Percentiles rank a stretch among this genome's conserved stretches.
phyloP scores from a whole-genome alignment of 2,329 filamentous ascomycete genomes.

The Onygenales sp. region DNA sequence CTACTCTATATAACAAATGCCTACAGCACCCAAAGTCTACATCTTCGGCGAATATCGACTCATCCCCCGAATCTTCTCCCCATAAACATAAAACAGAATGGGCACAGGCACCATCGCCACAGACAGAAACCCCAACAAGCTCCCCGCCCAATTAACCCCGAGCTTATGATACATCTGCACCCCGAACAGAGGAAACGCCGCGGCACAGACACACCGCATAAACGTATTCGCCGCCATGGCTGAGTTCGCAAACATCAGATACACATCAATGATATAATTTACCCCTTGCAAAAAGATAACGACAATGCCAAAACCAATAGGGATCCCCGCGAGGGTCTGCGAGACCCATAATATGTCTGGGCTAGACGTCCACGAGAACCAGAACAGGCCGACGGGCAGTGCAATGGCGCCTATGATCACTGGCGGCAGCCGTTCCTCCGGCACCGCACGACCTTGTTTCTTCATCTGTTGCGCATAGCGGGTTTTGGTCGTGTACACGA shows the following conservation, averaged over 20 bases:
- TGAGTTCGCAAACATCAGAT: constrained; percentile 30
- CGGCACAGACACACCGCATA: constrained; percentile 25
- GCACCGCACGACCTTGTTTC: constrained; percentile 25
- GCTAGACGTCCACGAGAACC: constrained; percentile 39
- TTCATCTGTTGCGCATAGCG: constrained; percentile 29
- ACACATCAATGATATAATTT: constrained; percentile 35
- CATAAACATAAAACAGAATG: constrained; percentile 40
- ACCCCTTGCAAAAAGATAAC: constrained; percentile 37
- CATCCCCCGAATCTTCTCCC: constrained; percentile 34
- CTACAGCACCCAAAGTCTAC: neutral
- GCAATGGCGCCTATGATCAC: constrained; percentile 35
- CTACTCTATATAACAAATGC: no score
- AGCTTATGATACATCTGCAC: constrained; percentile 28
- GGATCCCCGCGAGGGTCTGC: constrained; percentile 33
- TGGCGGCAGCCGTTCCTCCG: constrained; percentile 37
- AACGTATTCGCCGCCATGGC: constrained; percentile 31
- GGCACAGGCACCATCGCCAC: constrained; percentile 38
- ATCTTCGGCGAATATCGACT: constrained; percentile 30
- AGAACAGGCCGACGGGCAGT: constrained; percentile 37
- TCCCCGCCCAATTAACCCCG: constrained; percentile 32
- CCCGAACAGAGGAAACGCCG: constrained; percentile 26
- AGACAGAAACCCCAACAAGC: constrained; percentile 29
- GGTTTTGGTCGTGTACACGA: constrained; percentile 32
- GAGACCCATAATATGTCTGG: constrained; percentile 35
- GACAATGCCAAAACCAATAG: constrained; percentile 34